phyloP scores from a whole-genome alignment of 164 flowering plant genomes.

The Buxus sempervirens region DNA sequence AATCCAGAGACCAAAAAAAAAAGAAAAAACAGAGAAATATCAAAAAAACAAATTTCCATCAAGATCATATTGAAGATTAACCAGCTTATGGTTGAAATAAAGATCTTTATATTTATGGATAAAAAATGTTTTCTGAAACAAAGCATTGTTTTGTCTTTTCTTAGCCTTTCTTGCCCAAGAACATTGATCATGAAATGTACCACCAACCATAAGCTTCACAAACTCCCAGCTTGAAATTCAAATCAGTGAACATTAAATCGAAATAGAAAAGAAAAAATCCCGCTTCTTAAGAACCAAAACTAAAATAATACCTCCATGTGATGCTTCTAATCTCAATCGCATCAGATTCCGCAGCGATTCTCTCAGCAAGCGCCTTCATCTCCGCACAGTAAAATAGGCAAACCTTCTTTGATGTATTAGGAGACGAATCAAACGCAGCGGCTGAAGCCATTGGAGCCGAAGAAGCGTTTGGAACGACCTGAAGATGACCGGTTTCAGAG shows the following conservation, averaged over 20 bases:
- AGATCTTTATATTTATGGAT: too few species aligned
- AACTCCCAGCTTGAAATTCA: not conserved
- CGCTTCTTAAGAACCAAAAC: not conserved
- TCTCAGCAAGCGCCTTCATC: conserved; percentile 65
- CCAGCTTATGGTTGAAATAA: too few species aligned
- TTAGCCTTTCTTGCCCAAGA: not conserved
- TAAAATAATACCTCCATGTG: conserved; percentile 60
- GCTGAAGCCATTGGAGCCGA: conserved; percentile 10
- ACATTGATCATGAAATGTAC: not conserved
- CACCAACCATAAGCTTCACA: not conserved
- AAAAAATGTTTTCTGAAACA: not conserved
- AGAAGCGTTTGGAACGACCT: conserved; percentile 7
- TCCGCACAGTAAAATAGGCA: conserved; percentile 82
- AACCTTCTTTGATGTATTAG: conserved; percentile 49
- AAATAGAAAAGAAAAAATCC: not conserved
- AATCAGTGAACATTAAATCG: not conserved
- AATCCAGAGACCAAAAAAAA: too few species aligned
- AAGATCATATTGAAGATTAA: too few species aligned
- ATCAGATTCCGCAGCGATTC: conserved; percentile 74
- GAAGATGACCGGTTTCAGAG: conserved; percentile 11
- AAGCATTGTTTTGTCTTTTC: not conserved
- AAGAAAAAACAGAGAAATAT: too few species aligned
- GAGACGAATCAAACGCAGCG: conserved; percentile 21
- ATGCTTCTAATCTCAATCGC: conserved; percentile 75
- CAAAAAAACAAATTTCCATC: too few species aligned